Base-by-base conservation (phyloP, 371 early-diverging fungal species). In the Synchytrium microbalum region DNA sequence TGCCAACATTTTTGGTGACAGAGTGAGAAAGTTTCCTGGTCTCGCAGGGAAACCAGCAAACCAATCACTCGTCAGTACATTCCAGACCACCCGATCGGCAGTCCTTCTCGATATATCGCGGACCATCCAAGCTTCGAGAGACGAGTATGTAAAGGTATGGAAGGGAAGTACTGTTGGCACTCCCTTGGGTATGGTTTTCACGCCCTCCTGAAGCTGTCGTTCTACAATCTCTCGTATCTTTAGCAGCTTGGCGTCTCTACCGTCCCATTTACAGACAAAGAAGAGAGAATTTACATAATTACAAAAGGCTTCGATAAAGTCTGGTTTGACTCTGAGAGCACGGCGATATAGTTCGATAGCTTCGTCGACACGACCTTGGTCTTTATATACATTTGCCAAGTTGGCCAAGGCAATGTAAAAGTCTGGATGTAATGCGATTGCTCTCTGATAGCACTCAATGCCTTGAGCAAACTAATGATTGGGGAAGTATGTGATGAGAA, bases 391-490 rank as follows among this genome's bases (percentile, higher is more conserved):
- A 66, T 94, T 92, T 28, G 92, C 92, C 27, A 94, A 77, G 62
- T 93, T 95, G 30, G 92, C 93, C 57, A 93, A 76, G 2, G 93
- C 95, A 54, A 93, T 92, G 67, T 91, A 92, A 60, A 92, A 92
- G 25, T 83, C 82, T 53, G 92, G 91, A 67, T 91, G 91, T 63
- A 80, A 84, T 63, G 90, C 84, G 2, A 92, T 91, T 0, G 93
- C 93, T 68, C 87, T 87, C 66, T 92, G 87, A 68, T 95, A 95
- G 88, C 92, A 92, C 16, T 76, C 69, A 32, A 92, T 86, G 0
- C 92, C 92, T 64, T 92, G 90, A 24, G 80, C 56, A 24, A 56
- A 10, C 46, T 38, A 38, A 38, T 38, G 10, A 38, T 38, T 5
- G 46, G 19, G 19, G 10, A 10, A 10, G 46, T 38, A 38, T 10